Conservation (phyloP, 441 rosid genomes). For the Erysimum cheiri region DNA sequence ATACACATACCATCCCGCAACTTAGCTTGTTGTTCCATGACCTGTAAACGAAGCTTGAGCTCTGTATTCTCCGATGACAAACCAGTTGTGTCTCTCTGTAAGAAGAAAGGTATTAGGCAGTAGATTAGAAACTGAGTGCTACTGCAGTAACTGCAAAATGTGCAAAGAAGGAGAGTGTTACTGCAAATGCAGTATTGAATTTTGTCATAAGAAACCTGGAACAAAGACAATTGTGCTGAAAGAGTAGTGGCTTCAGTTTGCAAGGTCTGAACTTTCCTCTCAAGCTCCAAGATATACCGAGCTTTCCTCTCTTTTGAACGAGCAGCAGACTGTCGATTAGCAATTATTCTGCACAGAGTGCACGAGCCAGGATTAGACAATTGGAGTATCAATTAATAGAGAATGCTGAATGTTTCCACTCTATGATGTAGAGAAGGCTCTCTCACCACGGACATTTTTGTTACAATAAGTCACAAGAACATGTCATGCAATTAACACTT, state of each 20-base stretch:
- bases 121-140: slow-evolving; percentile 31
- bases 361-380: background rate
- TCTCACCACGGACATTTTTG: background rate
- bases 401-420: background rate
- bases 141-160: background rate
- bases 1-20: slow-evolving; percentile 76
- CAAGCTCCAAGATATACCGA: slow-evolving; percentile 79
- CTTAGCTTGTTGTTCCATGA: slow-evolving; percentile 94
- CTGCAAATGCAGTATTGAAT: background rate
- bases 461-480: slow-evolving; percentile 3
- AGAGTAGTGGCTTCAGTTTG: slow-evolving; percentile 94
- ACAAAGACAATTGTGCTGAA: slow-evolving; percentile 82
- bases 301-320: slow-evolving; percentile 91
- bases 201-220: slow-evolving; percentile 60
- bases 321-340: slow-evolving; percentile 93
- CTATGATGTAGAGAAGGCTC: background rate
- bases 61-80: slow-evolving; percentile 83
- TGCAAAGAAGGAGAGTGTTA: slow-evolving; percentile 13
- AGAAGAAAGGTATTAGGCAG: slow-evolving; percentile 31
- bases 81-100: slow-evolving; percentile 89
- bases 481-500: background rate
- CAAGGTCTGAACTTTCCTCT: slow-evolving; percentile 85
- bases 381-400: background rate
- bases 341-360: slow-evolving; percentile 62
- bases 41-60: slow-evolving; percentile 89